Percentiles rank a stretch among this genome's conserved stretches.
phyloP scores from a whole-genome alignment of 106 monocot genomes.

The Amphibolis antarctica region DNA sequence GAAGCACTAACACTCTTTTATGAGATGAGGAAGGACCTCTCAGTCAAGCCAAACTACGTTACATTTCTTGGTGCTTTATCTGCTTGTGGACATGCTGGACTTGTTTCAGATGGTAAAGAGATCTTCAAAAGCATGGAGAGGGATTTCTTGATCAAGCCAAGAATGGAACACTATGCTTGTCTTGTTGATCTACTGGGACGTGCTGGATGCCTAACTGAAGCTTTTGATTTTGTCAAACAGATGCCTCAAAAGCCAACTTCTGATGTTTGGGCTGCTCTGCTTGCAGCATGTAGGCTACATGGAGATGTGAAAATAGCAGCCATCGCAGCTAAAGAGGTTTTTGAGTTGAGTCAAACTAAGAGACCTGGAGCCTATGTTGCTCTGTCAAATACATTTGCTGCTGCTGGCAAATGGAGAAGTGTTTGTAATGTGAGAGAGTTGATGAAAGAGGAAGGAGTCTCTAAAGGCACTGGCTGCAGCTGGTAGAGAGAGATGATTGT shows the following conservation, averaged over 20 bases:
- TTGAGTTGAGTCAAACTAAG: constrained; percentile 31
- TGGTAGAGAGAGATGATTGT: constrained; percentile 36
- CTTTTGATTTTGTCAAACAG: constrained; percentile 47
- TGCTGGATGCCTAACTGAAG: constrained; percentile 40
- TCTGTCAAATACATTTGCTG: constrained; percentile 71
- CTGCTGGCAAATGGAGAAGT: constrained; percentile 59
- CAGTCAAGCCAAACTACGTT: constrained; percentile 51
- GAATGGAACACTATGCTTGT: constrained; percentile 90
- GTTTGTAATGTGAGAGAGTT: constrained; percentile 61
- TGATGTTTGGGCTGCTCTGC: constrained; percentile 89
- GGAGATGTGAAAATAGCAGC: constrained; percentile 66
- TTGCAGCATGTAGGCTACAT: constrained; percentile 69
- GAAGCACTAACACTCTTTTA: constrained; percentile 54
- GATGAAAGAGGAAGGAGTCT: constrained; percentile 69
- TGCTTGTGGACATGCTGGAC: constrained; percentile 72
- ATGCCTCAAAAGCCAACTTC: constrained; percentile 53
- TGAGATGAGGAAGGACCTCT: constrained; percentile 26
- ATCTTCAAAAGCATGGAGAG: constrained; percentile 74
- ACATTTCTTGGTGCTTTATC: constrained; percentile 74
- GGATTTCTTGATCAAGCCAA: constrained; percentile 42
- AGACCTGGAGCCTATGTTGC: constrained; percentile 93
- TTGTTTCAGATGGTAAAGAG: constrained; percentile 37
- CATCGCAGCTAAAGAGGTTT: constrained; percentile 61
- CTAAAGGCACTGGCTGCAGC: constrained; percentile 48
- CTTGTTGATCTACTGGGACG: constrained; percentile 82